Conservation (phyloP, 1,284 basidiomycete species). For the Cryptococcus sp. region DNA sequence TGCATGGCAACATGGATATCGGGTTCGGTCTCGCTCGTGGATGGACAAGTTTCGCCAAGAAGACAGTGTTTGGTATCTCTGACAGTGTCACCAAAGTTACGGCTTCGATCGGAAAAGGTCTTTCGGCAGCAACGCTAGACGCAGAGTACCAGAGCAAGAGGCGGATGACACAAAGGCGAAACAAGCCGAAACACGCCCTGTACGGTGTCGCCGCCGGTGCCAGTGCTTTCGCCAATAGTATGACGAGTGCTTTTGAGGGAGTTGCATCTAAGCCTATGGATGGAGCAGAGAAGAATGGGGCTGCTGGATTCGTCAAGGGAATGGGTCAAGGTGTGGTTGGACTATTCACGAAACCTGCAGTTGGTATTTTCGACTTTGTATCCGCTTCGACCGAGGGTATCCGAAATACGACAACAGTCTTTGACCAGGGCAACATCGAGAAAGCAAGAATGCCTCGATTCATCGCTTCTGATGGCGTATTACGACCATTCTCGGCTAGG, state of each 20-base stretch:
- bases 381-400: slow-evolving; percentile 97
- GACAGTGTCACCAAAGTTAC: slow-evolving; percentile 98
- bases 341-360: slow-evolving; percentile 84
- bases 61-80: slow-evolving; percentile 94
- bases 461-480: slow-evolving; percentile 76
- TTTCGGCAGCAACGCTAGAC: slow-evolving; percentile 95
- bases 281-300: slow-evolving; percentile 91
- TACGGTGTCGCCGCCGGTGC: slow-evolving; percentile 93
- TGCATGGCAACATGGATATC: slow-evolving; percentile 93
- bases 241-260: slow-evolving; percentile 94
- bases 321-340: slow-evolving; percentile 95
- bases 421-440: slow-evolving; percentile 87
- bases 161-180: slow-evolving; percentile 81
- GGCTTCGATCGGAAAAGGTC: slow-evolving; percentile 91
- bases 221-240: slow-evolving; percentile 86
- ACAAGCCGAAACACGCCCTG: slow-evolving; percentile 94
- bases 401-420: slow-evolving; percentile 96
- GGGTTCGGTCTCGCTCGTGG: slow-evolving; percentile 93
- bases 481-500: slow-evolving; percentile 80
- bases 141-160: slow-evolving; percentile 89
- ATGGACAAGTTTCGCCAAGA: slow-evolving; percentile 97
- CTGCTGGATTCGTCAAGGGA: slow-evolving; percentile 95
- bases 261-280: slow-evolving; percentile 95
- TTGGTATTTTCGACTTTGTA: slow-evolving; percentile 93
- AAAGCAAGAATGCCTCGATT: slow-evolving; percentile 84